Percentiles rank a stretch among this genome's conserved stretches.
Evolutionary conservation across 768 basidiomycete genomes (phyloP).

Genomic region (Fibroporia radiculosa): DNA sequence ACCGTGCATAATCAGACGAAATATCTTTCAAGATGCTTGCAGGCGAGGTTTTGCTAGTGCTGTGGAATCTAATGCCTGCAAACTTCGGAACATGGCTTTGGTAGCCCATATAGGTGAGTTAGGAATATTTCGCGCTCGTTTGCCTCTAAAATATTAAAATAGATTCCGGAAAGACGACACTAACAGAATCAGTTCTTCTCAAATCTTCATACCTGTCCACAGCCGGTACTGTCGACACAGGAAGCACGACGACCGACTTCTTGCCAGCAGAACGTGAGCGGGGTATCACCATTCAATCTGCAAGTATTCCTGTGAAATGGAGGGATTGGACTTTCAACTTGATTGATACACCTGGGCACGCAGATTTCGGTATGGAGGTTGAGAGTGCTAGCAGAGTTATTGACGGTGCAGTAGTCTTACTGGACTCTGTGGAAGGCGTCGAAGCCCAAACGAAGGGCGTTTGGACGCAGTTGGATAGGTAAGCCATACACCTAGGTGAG

Average conservation of each 20-base stretch:
- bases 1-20: background rate
- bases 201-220: constrained; percentile 64
- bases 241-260: constrained; percentile 88
- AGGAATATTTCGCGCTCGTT: background rate
- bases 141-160: constrained; percentile 6
- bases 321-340: constrained; percentile 80
- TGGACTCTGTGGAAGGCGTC: constrained; percentile 89
- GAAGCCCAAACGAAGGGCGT: constrained; percentile 88
- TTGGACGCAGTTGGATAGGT: constrained; percentile 85
- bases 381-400: constrained; percentile 88
- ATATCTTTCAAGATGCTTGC: background rate
- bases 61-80: constrained; percentile 26
- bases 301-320: constrained; percentile 85
- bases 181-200: constrained; percentile 81
- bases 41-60: constrained; percentile 13
- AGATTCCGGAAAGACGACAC: constrained; percentile 88
- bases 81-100: constrained; percentile 71
- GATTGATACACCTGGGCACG: constrained; percentile 88
- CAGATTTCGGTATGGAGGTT: constrained; percentile 96
- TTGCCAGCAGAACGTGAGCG: constrained; percentile 84
- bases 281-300: constrained; percentile 89
- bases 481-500: constrained; percentile 31
- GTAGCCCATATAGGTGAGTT: constrained; percentile 81
- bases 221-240: constrained; percentile 81
- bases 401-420: constrained; percentile 81